These are phyloP conservation scores for Nicotiana tabacum DNA, from an alignment of 257 asterid genomes.

Conservation along the genomic window DNA sequence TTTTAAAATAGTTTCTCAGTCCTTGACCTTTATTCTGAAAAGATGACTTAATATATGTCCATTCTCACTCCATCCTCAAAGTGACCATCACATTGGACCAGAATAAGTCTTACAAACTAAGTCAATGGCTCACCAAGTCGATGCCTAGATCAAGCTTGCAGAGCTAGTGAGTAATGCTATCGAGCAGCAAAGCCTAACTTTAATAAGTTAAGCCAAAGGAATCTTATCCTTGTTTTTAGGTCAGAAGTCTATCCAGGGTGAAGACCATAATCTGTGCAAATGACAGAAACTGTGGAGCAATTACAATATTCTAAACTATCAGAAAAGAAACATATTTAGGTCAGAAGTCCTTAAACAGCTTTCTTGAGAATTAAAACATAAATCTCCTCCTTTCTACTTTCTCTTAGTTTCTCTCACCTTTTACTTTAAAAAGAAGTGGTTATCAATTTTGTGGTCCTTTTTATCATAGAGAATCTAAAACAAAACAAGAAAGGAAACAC, in stretches of 20 bases:
- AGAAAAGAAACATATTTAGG: neutral
- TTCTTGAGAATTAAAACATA: neutral
- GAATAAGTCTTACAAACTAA: neutral
- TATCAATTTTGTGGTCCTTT: neutral
- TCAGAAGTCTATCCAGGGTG: neutral
- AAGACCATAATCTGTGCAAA: neutral
- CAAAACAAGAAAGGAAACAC: slow-evolving; percentile 22
- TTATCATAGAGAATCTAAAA: neutral
- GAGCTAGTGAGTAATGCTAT: neutral
- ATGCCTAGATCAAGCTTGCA: neutral
- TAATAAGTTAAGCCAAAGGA: neutral
- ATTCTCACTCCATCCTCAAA: neutral
- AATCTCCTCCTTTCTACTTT: neutral
- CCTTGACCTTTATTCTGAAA: neutral
- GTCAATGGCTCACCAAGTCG: neutral
- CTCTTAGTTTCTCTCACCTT: neutral
- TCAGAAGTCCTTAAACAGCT: neutral
- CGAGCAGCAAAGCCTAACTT: neutral
- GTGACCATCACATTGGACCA: neutral
- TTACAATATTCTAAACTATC: neutral
- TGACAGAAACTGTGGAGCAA: neutral
- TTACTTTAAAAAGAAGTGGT: neutral
- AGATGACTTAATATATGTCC: neutral
- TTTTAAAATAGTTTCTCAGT: neutral
- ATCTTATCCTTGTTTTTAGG: neutral